Evolutionary conservation across 2,329 filamentous ascomycete genomes (phyloP).

Genomic region (Colletotrichum lentis): DNA sequence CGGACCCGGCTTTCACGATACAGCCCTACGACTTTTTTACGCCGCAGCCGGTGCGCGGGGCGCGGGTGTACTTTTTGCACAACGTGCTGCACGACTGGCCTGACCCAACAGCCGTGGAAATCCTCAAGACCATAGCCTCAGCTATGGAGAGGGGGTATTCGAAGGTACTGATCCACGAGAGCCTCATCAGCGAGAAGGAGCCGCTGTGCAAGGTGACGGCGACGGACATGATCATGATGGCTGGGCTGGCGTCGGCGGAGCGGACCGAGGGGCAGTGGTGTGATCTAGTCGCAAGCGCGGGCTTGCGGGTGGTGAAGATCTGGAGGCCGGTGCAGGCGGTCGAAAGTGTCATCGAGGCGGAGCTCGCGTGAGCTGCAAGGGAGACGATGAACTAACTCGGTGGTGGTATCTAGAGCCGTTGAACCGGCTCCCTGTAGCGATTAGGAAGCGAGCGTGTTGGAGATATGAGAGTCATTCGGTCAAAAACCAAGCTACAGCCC

Average conservation of each 20-base stretch:
- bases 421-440: neutral
- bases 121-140: constrained; percentile 30
- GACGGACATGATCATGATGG: constrained; percentile 50
- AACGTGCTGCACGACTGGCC: constrained; percentile 43
- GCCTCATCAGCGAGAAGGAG: constrained; percentile 45
- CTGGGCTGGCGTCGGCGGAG: constrained; percentile 45
- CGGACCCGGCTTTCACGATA: constrained; percentile 42
- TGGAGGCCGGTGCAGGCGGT: constrained; percentile 43
- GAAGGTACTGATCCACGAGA: constrained; percentile 50
- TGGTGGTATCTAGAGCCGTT: neutral
- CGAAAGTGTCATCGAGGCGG: constrained; percentile 45
- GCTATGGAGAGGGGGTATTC: constrained; percentile 47
- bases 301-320: constrained; percentile 45
- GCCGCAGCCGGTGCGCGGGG: constrained; percentile 51
- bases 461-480: neutral
- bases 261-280: constrained; percentile 47
- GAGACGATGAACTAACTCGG: no score
- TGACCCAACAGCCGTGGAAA: constrained; percentile 38
- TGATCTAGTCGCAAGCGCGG: constrained; percentile 41
- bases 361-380: constrained; percentile 31
- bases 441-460: neutral
- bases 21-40: constrained; percentile 51
- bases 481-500: no score
- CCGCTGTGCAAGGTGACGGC: constrained; percentile 45
- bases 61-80: constrained; percentile 45